Evolutionary conservation across 306 rosid species (phyloP).

Genomic region (Glycine latifolia): DNA sequence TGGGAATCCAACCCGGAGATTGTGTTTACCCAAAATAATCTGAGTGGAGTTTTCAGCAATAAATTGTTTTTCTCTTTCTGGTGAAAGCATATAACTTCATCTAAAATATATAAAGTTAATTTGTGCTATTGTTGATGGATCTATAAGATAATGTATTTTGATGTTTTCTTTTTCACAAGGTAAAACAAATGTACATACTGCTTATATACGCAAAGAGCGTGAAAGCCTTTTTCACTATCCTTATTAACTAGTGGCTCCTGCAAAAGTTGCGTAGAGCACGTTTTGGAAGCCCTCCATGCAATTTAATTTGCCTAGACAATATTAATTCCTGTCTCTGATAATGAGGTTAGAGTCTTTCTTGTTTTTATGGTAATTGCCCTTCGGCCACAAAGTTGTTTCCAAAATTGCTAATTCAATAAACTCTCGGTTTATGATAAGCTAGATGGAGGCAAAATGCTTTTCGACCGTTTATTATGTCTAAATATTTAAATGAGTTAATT

Average conservation of each 20-base stretch:
- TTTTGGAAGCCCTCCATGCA: neutral
- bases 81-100: no score
- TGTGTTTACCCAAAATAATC: no score
- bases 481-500: no score
- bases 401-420: constrained; percentile 13
- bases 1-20: no score
- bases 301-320: neutral
- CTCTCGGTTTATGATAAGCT: neutral
- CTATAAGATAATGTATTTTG: neutral
- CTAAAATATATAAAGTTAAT: no score
- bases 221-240: neutral
- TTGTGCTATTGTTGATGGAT: neutral
- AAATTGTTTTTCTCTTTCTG: no score
- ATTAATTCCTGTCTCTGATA: constrained; percentile 8
- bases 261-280: constrained; percentile 3
- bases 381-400: constrained; percentile 3
- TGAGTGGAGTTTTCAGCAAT: no score
- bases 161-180: neutral
- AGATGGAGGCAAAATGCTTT: constrained; percentile 1
- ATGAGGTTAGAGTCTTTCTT: constrained; percentile 19
- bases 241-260: constrained; percentile 17
- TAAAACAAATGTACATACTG: neutral
- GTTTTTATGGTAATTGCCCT: neutral
- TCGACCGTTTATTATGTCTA: neutral
- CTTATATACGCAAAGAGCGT: neutral